Evolutionary conservation across 352 stramenopile species (phyloP).

Genomic region (Pythium phragmitis): DNA sequence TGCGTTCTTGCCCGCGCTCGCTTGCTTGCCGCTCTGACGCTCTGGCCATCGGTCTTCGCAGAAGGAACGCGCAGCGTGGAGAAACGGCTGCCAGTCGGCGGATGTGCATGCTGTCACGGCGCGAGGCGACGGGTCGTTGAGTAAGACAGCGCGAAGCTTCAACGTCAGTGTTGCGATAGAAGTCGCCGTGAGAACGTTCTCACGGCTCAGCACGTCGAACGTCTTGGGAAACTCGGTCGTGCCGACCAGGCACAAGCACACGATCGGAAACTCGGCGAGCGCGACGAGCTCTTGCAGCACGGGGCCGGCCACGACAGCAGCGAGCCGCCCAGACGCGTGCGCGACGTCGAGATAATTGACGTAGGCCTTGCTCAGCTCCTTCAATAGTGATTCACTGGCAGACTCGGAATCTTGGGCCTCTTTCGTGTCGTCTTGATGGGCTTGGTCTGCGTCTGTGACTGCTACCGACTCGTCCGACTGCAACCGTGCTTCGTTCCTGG

Average conservation of each 20-base stretch:
- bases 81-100: constrained; percentile 36
- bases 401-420: background rate
- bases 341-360: constrained; percentile 55
- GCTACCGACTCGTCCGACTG: background rate
- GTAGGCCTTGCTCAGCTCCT: constrained; percentile 65
- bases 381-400: constrained; percentile 29
- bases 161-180: background rate
- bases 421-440: background rate
- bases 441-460: background rate
- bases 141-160: constrained; percentile 18
- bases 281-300: constrained; percentile 26
- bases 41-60: constrained; percentile 73
- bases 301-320: constrained; percentile 21
- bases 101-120: background rate
- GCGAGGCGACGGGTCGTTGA: constrained; percentile 10
- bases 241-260: constrained; percentile 33
- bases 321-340: constrained; percentile 38
- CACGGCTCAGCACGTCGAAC: constrained; percentile 7
- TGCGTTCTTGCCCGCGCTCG: background rate
- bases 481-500: background rate
- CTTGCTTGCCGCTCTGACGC: constrained; percentile 21
- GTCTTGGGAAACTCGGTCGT: constrained; percentile 8
- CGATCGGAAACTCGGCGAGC: constrained; percentile 40
- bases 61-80: constrained; percentile 39
- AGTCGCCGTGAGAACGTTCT: background rate